phyloP scores from a whole-genome alignment of 2,329 filamentous ascomycete genomes.

The Lizonia empirigonia region DNA sequence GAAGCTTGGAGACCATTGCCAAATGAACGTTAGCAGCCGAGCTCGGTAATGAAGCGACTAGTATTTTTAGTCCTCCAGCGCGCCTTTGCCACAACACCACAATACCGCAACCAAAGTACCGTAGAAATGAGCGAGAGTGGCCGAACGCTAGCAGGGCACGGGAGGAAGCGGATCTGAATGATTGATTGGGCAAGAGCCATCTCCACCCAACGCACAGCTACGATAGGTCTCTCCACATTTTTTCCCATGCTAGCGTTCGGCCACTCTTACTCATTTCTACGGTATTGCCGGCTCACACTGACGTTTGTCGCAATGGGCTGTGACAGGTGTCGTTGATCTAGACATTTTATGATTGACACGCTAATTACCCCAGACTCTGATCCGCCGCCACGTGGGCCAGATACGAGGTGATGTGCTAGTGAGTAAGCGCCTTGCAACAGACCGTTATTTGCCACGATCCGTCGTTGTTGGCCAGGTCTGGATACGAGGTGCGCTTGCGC shows the following conservation, averaged over 20 bases:
- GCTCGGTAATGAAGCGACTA: slow-evolving; percentile 16
- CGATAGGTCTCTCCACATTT: too few species aligned
- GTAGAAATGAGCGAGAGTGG: too few species aligned
- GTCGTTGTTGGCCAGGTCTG: not conserved
- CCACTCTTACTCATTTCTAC: too few species aligned
- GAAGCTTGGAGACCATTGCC: slow-evolving; percentile 22
- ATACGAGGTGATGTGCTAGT: slow-evolving; percentile 36
- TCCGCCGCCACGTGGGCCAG: slow-evolving; percentile 31
- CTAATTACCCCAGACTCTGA: slow-evolving; percentile 38
- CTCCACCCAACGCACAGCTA: too few species aligned
- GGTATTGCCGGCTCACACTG: too few species aligned
- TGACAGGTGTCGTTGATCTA: slow-evolving; percentile 7
- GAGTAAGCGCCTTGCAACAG: slow-evolving; percentile 23
- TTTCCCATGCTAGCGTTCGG: too few species aligned
- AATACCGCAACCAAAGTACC: not conserved
- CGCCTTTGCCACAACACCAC: slow-evolving; percentile 11
- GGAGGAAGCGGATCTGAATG: too few species aligned
- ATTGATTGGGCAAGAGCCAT: too few species aligned
- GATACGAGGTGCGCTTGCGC: slow-evolving; percentile 1
- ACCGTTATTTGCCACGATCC: slow-evolving; percentile 8
- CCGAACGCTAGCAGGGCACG: too few species aligned
- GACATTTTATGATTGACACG: slow-evolving; percentile 3
- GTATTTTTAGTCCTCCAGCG: slow-evolving; percentile 15
- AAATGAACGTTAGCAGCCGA: slow-evolving; percentile 14
- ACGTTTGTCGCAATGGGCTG: not conserved